phyloP scores from a whole-genome alignment of 2,329 filamentous ascomycete species.

The Lanzia echinophila region DNA sequence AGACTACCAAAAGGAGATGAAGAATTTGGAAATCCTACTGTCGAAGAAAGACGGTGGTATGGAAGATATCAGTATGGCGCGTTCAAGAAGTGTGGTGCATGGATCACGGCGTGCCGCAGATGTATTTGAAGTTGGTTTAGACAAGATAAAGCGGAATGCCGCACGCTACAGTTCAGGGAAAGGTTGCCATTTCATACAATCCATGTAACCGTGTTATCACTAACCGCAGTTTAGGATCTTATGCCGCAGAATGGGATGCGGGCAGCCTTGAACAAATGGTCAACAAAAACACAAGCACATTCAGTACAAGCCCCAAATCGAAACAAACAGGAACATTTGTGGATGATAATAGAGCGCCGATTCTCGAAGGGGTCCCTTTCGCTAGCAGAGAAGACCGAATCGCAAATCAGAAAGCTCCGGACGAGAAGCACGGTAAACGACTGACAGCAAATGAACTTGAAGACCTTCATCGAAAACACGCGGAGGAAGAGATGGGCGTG shows the following conservation, averaged over 20 bases:
- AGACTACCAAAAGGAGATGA: slow-evolving; percentile 27
- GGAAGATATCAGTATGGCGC: slow-evolving; percentile 26
- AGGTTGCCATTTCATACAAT: not conserved
- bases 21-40: slow-evolving; percentile 28
- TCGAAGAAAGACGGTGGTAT: slow-evolving; percentile 26
- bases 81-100: slow-evolving; percentile 26
- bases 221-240: not conserved
- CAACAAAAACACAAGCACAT: not conserved
- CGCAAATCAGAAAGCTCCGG: not conserved
- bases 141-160: slow-evolving; percentile 21
- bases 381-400: too few relatives aligned
- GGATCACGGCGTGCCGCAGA: slow-evolving; percentile 20
- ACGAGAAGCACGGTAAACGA: not conserved
- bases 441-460: slow-evolving; percentile 11
- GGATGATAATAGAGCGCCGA: not conserved
- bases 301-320: not conserved
- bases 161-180: slow-evolving; percentile 9
- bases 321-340: not conserved
- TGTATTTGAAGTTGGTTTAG: slow-evolving; percentile 15
- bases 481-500: slow-evolving; percentile 10
- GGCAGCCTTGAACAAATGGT: not conserved
- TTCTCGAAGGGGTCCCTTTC: not conserved
- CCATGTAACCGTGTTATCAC: not conserved
- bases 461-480: slow-evolving; percentile 10
- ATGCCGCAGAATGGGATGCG: not conserved